These are phyloP conservation scores for Crassisporium funariophilum DNA, from an alignment of 768 basidiomycete genomes.

Conservation along the genomic window DNA sequence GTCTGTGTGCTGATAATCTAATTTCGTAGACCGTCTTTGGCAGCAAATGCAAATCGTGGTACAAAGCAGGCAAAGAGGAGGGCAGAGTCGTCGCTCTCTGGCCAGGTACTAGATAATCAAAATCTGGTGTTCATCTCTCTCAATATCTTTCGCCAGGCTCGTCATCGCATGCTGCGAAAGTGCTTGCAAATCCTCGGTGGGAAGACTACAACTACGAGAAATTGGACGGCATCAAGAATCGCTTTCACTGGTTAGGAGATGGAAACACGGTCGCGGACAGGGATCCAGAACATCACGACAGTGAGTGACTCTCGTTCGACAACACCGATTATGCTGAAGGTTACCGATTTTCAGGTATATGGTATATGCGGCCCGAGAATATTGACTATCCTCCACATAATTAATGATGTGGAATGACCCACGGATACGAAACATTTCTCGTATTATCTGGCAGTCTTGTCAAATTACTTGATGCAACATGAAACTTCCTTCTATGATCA, in stretches of 20 bases:
- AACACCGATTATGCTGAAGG: neutral
- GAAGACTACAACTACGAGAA: slow-evolving; percentile 62
- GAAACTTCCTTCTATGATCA: too few relatives aligned
- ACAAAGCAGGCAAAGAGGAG: slow-evolving; percentile 60
- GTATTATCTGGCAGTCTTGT: too few relatives aligned
- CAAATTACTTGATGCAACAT: too few relatives aligned
- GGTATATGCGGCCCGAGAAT: slow-evolving; percentile 44
- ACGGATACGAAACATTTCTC: too few relatives aligned
- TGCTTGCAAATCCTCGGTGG: slow-evolving; percentile 59
- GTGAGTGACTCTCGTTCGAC: slow-evolving; percentile 20
- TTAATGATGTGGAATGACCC: too few relatives aligned
- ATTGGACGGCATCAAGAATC: slow-evolving; percentile 44
- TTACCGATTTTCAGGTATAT: slow-evolving; percentile 36
- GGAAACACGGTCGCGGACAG: slow-evolving; percentile 58
- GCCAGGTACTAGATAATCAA: slow-evolving; percentile 46
- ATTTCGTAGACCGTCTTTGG: slow-evolving; percentile 54
- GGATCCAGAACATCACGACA: slow-evolving; percentile 31
- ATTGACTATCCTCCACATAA: slow-evolving; percentile 50
- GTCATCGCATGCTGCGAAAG: slow-evolving; percentile 48
- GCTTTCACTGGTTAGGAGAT: slow-evolving; percentile 62
- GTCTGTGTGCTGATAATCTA: neutral
- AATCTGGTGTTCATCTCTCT: neutral
- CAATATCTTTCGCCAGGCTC: slow-evolving; percentile 40
- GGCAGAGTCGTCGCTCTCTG: slow-evolving; percentile 60
- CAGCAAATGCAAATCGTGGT: slow-evolving; percentile 64